These are phyloP conservation scores for Micromonas pusilla DNA, from an alignment of 139 green algal genomes.

Conservation along the genomic window DNA sequence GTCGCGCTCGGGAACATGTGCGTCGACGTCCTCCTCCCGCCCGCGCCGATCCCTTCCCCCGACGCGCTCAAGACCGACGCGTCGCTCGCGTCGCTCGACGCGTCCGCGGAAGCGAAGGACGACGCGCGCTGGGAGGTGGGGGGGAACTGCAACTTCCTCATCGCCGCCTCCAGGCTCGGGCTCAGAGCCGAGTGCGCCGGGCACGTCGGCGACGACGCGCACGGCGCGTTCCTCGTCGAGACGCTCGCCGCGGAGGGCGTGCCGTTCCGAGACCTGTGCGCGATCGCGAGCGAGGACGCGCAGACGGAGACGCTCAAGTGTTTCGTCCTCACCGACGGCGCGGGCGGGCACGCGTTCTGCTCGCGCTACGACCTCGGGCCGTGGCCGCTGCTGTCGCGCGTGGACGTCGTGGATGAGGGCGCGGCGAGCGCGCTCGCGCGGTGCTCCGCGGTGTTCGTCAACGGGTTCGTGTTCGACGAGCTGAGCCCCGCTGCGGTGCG, in stretches of 20 bases:
- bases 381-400: constrained; percentile 71
- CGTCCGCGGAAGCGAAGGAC: not conserved
- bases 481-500: constrained; percentile 46
- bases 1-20: constrained; percentile 78
- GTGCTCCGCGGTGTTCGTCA: constrained; percentile 52
- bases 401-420: constrained; percentile 8
- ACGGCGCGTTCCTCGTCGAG: constrained; percentile 67
- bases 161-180: constrained; percentile 79
- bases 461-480: constrained; percentile 94
- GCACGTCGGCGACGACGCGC: constrained; percentile 70
- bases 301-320: constrained; percentile 70
- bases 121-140: constrained; percentile 72
- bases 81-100: not conserved
- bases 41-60: not conserved
- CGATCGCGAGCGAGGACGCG: constrained; percentile 37
- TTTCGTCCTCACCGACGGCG: constrained; percentile 76
- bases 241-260: constrained; percentile 56
- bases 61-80: not conserved
- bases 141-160: constrained; percentile 83
- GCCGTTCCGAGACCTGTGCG: constrained; percentile 11
- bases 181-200: constrained; percentile 58
- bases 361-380: constrained; percentile 82
- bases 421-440: not conserved
- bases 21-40: constrained; percentile 67
- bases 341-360: constrained; percentile 36